A percentile compares a stretch with the other conserved stretches of the same genome.
These are phyloP conservation scores for Rhynchospora tenuis DNA, from an alignment of 176 grass and related monocot species.

Conservation along the genomic window DNA sequence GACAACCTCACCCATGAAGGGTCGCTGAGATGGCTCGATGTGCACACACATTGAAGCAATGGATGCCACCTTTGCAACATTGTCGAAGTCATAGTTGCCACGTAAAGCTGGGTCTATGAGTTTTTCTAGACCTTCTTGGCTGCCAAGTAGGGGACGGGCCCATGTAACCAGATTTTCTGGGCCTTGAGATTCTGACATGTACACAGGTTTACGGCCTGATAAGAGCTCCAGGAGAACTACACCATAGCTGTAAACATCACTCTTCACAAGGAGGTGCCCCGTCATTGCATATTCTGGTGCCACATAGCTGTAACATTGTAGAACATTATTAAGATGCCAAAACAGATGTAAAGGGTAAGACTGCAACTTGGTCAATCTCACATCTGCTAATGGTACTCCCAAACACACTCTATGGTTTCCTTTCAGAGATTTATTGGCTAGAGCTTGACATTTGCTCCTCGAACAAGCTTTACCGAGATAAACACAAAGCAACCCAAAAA, in stretches of 20 bases:
- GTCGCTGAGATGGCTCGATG: constrained; percentile 60
- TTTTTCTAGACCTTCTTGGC: constrained; percentile 63
- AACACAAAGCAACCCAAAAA: background rate
- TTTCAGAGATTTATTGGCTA: background rate
- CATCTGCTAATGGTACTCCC: background rate
- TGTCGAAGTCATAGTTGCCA: constrained; percentile 69
- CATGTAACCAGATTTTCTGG: constrained; percentile 86
- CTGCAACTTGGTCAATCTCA: constrained; percentile 11
- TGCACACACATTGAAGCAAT: constrained; percentile 86
- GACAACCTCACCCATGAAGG: constrained; percentile 99
- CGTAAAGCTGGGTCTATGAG: constrained; percentile 69
- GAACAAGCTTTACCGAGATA: constrained; percentile 5
- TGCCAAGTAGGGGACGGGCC: constrained; percentile 75
- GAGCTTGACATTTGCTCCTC: background rate
- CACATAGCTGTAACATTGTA: constrained; percentile 60
- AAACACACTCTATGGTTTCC: background rate
- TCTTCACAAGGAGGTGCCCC: constrained; percentile 90
- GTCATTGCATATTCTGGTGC: constrained; percentile 99
- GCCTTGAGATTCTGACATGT: constrained; percentile 54
- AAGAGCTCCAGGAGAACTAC: constrained; percentile 92
- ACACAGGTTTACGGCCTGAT: constrained; percentile 90
- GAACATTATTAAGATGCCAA: constrained; percentile 26
- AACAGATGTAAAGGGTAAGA: background rate
- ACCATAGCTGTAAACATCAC: constrained; percentile 95
- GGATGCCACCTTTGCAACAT: constrained; percentile 96